phyloP scores from a whole-genome alignment of 148 eudicot genomes.

The Vaccinium darrowii region DNA sequence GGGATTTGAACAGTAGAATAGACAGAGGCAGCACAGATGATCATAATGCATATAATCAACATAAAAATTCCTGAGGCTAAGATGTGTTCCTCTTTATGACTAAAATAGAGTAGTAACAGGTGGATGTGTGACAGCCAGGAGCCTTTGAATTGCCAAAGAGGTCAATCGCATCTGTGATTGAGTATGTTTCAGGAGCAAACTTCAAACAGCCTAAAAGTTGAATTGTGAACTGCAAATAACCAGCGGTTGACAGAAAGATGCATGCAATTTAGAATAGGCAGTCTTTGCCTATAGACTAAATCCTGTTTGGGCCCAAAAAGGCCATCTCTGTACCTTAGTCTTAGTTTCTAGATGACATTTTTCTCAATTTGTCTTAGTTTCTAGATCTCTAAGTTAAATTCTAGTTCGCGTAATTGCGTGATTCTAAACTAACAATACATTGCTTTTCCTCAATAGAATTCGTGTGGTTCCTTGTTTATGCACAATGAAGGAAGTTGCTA shows the following conservation, averaged over 20 bases:
- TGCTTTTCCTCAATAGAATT: neutral
- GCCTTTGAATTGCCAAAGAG: constrained; percentile 1
- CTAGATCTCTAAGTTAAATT: neutral
- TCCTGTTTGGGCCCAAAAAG: neutral
- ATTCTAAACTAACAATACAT: neutral
- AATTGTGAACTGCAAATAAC: neutral
- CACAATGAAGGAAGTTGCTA: neutral
- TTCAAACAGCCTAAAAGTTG: neutral
- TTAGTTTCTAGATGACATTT: neutral
- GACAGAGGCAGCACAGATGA: neutral
- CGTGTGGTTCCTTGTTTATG: neutral
- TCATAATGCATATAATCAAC: neutral
- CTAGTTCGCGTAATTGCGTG: neutral
- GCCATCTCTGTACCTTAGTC: neutral
- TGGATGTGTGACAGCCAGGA: neutral
- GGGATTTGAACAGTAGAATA: neutral
- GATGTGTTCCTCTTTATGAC: constrained; percentile 1
- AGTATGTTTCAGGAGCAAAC: neutral
- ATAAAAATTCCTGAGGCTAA: neutral
- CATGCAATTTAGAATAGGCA: neutral
- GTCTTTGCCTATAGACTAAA: neutral
- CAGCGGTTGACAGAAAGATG: neutral
- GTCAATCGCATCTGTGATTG: neutral
- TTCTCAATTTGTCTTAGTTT: neutral
- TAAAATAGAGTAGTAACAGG: neutral